Percentiles rank a stretch among this genome's conserved stretches.
Conservation (phyloP, 176 grass and related monocot genomes). For the Avena eriantha region DNA sequence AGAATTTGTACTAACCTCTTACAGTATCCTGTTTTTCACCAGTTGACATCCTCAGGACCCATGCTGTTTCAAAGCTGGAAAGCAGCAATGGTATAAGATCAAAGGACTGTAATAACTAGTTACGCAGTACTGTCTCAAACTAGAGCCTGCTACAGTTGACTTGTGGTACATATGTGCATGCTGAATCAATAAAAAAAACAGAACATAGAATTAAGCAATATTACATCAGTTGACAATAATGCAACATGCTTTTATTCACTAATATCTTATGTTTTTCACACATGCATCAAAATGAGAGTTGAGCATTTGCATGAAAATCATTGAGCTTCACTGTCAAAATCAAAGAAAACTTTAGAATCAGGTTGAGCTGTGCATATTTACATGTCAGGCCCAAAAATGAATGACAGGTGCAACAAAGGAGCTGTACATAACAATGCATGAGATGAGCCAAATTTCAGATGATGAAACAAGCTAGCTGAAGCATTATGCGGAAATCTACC, state of each 20-base stretch:
- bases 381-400: constrained; percentile 5
- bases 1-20: constrained; percentile 59
- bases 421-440: background rate
- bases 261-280: background rate
- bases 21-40: constrained; percentile 55
- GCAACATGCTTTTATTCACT: background rate
- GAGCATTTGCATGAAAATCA: constrained; percentile 14
- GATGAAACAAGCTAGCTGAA: constrained; percentile 20
- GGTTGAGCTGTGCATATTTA: constrained; percentile 17
- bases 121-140: constrained; percentile 10
- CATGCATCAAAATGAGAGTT: constrained; percentile 14
- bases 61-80: constrained; percentile 73
- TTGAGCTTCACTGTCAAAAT: constrained; percentile 18
- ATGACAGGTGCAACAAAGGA: constrained; percentile 5
- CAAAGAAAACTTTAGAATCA: background rate
- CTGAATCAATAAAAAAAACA: constrained; percentile 10
- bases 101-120: constrained; percentile 6
- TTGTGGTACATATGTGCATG: background rate
- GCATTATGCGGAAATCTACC: background rate
- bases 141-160: constrained; percentile 11
- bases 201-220: background rate
- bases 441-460: background rate
- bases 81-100: constrained; percentile 35
- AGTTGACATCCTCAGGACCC: constrained; percentile 68
- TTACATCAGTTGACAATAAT: background rate